Evolutionary conservation across 768 basidiomycete genomes (phyloP), one percentile per base, ranked within the genome.

Genomic region (Leccinum longicurvipes): DNA sequence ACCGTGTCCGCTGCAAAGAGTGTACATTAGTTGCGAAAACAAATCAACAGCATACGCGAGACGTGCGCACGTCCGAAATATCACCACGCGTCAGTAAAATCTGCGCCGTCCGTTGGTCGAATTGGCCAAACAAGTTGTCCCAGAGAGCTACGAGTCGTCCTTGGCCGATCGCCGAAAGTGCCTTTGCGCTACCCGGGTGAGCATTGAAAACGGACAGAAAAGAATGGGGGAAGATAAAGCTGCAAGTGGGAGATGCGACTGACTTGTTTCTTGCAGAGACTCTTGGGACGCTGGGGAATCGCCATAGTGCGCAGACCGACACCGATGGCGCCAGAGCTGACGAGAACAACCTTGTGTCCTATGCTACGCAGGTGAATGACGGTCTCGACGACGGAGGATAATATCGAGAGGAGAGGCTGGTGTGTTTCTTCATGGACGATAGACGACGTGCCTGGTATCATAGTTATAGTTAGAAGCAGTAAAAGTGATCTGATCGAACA

Each of bases 321-420:
- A 0, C 88, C 97, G 56, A 98, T 98, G n/a, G 97, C 97, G 1
- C 97, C 97, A 21, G 94, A 97, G 64, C 90, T 93, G 56, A 97
- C 93, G 11, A 99, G 83, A 4, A 98, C 92, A 51, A 98, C 92
- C 65, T 93, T 89, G 75, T 99, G 96, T 0, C 96, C 96, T 42
- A 86, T 76, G n/a, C n/a, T n/a, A n/a, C n/a, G n/a, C n/a, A 99
- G 81, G 31, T 83, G 73, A 15, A 92, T 80, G 14, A 93, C 92
- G 0, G 93, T 92, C 72, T 99, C 96, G 29, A 95, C 94, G 45
- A 98, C 79, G 0, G 91, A 85, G 0, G 96, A 97, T 25, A 99
- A 81, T 3, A 89, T 91, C 4, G 95, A 91, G 1, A 99, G 79
- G 21, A 97, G 79, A 0, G 96, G 94, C 62, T 93, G 86, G 65